Evolutionary conservation across 1,284 basidiomycete species (phyloP).

Genomic region (Wallemia hederae): DNA sequence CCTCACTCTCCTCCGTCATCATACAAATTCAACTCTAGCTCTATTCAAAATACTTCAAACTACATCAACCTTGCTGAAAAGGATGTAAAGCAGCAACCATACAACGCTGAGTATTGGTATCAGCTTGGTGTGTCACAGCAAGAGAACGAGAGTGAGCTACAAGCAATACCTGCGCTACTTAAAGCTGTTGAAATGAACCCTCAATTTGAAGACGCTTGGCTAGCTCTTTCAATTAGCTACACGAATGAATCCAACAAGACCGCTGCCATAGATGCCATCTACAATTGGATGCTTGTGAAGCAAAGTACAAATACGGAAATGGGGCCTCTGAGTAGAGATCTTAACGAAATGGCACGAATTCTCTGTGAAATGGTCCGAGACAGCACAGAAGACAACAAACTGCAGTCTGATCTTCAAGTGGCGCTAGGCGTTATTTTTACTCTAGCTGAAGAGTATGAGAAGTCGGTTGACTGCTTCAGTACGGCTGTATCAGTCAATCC

Average conservation of each 20-base stretch:
- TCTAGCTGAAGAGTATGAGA: constrained; percentile 67
- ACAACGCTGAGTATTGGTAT: constrained; percentile 35
- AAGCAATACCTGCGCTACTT: constrained; percentile 60
- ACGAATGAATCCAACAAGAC: constrained; percentile 63
- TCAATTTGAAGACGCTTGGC: constrained; percentile 44
- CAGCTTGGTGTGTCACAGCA: constrained; percentile 89
- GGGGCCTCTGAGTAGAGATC: neutral
- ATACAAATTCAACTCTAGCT: no score
- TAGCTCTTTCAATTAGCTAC: constrained; percentile 69
- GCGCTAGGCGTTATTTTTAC: constrained; percentile 83
- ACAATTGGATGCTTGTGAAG: constrained; percentile 33
- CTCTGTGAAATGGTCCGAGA: constrained; percentile 18
- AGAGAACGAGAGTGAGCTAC: constrained; percentile 81
- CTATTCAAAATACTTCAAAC: no score
- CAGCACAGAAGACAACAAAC: constrained; percentile 4
- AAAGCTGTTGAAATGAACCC: constrained; percentile 58
- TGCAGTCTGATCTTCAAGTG: constrained; percentile 85
- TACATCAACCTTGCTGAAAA: neutral
- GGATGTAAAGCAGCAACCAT: neutral
- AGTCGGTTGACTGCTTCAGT: constrained; percentile 79
- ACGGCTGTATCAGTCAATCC: constrained; percentile 65
- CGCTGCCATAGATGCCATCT: constrained; percentile 24
- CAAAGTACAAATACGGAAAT: constrained; percentile 6
- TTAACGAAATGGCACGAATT: constrained; percentile 10
- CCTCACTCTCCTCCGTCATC: no score